These are phyloP conservation scores for Royoungia palumana DNA, from an alignment of 768 basidiomycete genomes.

Conservation along the genomic window DNA sequence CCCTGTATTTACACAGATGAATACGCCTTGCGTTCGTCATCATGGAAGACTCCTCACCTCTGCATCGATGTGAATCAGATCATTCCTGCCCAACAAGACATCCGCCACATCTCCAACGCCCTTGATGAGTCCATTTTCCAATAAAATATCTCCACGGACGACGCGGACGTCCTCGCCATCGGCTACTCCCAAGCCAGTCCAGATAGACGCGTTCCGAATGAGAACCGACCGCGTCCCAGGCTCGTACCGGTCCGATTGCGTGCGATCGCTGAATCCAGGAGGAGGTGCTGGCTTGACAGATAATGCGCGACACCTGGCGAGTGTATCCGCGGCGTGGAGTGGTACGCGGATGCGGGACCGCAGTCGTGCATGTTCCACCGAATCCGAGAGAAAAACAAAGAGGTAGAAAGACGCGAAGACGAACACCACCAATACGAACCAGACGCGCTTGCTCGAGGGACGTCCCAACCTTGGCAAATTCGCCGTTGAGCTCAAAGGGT, in stretches of 20 bases:
- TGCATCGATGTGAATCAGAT: constrained; percentile 43
- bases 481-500: not conserved
- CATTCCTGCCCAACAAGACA: not conserved
- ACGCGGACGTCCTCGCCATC: constrained; percentile 17
- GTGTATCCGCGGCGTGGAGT: constrained; percentile 25
- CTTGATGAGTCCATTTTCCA: constrained; percentile 63
- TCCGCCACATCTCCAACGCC: constrained; percentile 40
- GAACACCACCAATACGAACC: constrained; percentile 15
- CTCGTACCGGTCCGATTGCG: constrained; percentile 53
- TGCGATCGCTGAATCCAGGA: constrained; percentile 44
- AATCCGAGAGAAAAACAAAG: constrained; percentile 3
- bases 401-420: constrained; percentile 17
- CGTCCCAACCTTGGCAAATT: not conserved
- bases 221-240: constrained; percentile 51
- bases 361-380: not conserved
- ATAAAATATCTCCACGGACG: constrained; percentile 54
- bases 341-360: constrained; percentile 12
- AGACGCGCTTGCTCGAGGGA: constrained; percentile 6
- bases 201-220: constrained; percentile 69
- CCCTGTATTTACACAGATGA: constrained; percentile 33
- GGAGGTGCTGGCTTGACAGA: constrained; percentile 42
- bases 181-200: constrained; percentile 67
- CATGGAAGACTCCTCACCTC: constrained; percentile 10
- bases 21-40: not conserved
- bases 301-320: constrained; percentile 48